These are phyloP conservation scores for Pholiota adiposa DNA, from an alignment of 1,284 basidiomycete genomes.

Conservation along the genomic window DNA sequence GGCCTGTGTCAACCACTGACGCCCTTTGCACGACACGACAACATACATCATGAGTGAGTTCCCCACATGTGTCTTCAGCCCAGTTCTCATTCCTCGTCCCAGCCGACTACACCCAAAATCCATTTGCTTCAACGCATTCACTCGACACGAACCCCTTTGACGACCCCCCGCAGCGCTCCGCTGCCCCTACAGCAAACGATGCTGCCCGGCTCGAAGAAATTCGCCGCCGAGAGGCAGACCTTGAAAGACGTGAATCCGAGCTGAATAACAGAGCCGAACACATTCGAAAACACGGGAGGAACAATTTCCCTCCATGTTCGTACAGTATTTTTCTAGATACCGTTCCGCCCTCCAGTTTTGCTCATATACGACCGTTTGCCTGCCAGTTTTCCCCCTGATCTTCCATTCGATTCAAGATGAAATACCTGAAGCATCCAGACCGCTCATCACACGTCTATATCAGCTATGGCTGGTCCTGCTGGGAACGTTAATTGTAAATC, in stretches of 20 bases:
- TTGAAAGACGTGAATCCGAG: slow-evolving; percentile 79
- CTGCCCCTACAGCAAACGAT: slow-evolving; percentile 34
- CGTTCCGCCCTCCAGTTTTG: slow-evolving; percentile 14
- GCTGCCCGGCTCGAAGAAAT: slow-evolving; percentile 63
- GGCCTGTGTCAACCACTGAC: slow-evolving; percentile 8
- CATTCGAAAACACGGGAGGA: slow-evolving; percentile 80
- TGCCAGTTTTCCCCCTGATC: slow-evolving; percentile 88
- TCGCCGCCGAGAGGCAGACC: slow-evolving; percentile 74
- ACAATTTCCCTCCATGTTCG: slow-evolving; percentile 89
- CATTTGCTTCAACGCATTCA: slow-evolving; percentile 82
- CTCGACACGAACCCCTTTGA: slow-evolving; percentile 86
- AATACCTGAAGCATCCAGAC: slow-evolving; percentile 82
- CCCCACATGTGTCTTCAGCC: not conserved
- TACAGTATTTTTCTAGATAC: slow-evolving; percentile 24
- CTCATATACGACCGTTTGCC: slow-evolving; percentile 22
- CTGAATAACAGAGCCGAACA: slow-evolving; percentile 70
- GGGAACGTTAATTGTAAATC: slow-evolving; percentile 84
- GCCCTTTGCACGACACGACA: slow-evolving; percentile 27
- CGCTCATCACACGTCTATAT: slow-evolving; percentile 84
- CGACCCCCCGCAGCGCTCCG: slow-evolving; percentile 54
- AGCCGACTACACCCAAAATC: slow-evolving; percentile 64
- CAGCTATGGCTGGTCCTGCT: slow-evolving; percentile 86
- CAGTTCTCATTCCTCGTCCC: slow-evolving; percentile 14
- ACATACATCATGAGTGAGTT: slow-evolving; percentile 34
- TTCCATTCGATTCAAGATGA: slow-evolving; percentile 92